phyloP scores from a whole-genome alignment of 768 basidiomycete species.

The Strobilomyces echinocephalus region DNA sequence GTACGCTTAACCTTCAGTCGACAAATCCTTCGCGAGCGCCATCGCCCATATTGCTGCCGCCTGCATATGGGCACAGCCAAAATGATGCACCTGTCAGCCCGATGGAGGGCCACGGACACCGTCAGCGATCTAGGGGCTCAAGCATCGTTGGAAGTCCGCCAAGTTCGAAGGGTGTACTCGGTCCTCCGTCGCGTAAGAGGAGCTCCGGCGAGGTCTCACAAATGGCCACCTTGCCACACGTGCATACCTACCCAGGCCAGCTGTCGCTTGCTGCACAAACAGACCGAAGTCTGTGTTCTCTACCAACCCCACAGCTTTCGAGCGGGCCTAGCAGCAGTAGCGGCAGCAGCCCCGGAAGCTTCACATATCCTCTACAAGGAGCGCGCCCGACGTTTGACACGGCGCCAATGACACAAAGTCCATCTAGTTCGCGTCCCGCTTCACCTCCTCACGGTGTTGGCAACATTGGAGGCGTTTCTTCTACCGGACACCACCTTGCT shows the following conservation, averaged over 20 bases:
- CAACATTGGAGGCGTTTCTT: conserved; percentile 23
- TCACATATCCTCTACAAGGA: conserved; percentile 36
- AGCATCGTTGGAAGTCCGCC: conserved; percentile 39
- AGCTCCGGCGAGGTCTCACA: conserved; percentile 31
- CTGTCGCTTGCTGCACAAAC: conserved; percentile 26
- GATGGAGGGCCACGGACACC: conserved; percentile 28
- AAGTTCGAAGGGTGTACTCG: conserved; percentile 22
- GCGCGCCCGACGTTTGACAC: conserved; percentile 24
- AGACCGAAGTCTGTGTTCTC: conserved; percentile 25
- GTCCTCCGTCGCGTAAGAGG: conserved; percentile 26
- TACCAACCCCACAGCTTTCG: conserved; percentile 59
- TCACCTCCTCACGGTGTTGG: conserved; percentile 45
- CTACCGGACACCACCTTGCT: conserved; percentile 62
- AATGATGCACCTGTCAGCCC: conserved; percentile 31
- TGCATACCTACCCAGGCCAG: conserved; percentile 32
- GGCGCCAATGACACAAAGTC: conserved; percentile 36
- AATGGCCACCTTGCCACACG: conserved; percentile 26
- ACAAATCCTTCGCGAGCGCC: conserved; percentile 66
- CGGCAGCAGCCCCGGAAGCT: conserved; percentile 57
- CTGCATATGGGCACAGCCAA: conserved; percentile 30
- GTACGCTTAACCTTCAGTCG: conserved; percentile 71
- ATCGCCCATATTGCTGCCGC: conserved; percentile 65
- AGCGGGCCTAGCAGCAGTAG: conserved; percentile 58
- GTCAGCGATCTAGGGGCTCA: conserved; percentile 26
- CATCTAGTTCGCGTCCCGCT: conserved; percentile 55